These are phyloP conservation scores for Betula pendula DNA, from an alignment of 306 rosid species.

Conservation along the genomic window DNA sequence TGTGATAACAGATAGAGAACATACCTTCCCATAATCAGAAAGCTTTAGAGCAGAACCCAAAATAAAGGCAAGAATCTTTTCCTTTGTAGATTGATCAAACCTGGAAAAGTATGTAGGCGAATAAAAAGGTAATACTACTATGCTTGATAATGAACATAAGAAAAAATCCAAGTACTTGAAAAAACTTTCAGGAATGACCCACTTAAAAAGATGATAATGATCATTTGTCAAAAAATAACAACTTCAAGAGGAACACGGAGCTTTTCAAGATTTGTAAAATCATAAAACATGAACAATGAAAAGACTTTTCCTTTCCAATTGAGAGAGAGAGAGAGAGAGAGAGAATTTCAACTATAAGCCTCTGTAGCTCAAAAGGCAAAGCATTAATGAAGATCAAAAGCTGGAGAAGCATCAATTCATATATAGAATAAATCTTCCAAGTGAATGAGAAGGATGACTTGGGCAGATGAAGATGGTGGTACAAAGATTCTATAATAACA, in stretches of 20 bases:
- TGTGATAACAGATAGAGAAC: constrained; percentile 25
- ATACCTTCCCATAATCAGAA: constrained; percentile 83
- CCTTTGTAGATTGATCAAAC: constrained; percentile 73
- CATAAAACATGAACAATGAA: not conserved
- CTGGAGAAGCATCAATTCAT: not conserved
- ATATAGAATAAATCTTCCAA: not conserved
- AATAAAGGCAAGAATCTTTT: constrained; percentile 61
- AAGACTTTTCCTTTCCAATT: not conserved
- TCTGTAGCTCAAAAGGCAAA: not conserved
- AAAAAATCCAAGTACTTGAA: not conserved
- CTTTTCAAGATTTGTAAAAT: not conserved
- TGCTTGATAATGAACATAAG: not conserved
- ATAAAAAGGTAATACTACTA: not conserved
- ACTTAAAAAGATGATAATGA: not conserved
- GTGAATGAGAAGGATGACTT: not conserved
- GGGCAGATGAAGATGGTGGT: not conserved
- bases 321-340: not conserved
- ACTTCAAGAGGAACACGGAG: not conserved
- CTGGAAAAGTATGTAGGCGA: constrained; percentile 38
- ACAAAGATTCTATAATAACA: constrained; percentile 13
- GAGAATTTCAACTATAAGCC: not conserved
- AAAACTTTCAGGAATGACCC: not conserved
- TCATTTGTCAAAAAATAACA: not conserved
- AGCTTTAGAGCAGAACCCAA: constrained; percentile 64
- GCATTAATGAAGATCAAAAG: not conserved